Evolutionary conservation across 1,284 basidiomycete genomes (phyloP).

Genomic region (Polyporus tsugae): DNA sequence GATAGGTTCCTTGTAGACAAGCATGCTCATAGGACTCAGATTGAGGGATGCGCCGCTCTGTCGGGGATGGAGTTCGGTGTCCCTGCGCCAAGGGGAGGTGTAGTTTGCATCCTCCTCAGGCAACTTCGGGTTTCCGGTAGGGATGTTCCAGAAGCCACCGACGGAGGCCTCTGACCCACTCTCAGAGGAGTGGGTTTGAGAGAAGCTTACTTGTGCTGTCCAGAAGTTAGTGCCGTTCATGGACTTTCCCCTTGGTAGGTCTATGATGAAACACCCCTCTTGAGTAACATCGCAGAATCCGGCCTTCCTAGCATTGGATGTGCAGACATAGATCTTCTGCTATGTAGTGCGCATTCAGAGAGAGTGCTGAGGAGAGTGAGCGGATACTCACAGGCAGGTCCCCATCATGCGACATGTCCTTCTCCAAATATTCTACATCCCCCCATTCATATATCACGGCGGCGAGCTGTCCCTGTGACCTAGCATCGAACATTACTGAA

Average conservation of each 20-base stretch:
- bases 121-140: conserved; percentile 60
- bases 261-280: conserved; percentile 88
- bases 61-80: conserved; percentile 37
- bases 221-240: conserved; percentile 81
- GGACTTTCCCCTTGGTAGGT: conserved; percentile 66
- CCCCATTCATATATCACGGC: conserved; percentile 96
- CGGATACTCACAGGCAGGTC: conserved; percentile 68
- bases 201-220: conserved; percentile 73
- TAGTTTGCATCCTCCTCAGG: conserved; percentile 51
- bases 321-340: conserved; percentile 95
- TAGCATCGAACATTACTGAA: conserved; percentile 81
- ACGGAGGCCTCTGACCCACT: conserved; percentile 33
- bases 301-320: conserved; percentile 72
- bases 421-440: conserved; percentile 88
- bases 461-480: conserved; percentile 90
- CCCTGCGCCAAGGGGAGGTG: conserved; percentile 55
- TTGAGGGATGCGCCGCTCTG: conserved; percentile 44
- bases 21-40: conserved; percentile 56
- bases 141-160: conserved; percentile 64
- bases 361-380: conserved; percentile 1
- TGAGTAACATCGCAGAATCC: conserved; percentile 74
- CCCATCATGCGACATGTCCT: conserved; percentile 67
- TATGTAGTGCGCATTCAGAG: conserved; percentile 38
- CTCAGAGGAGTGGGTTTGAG: conserved; percentile 34
- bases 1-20: conserved; percentile 68